Percentiles rank a stretch among this genome's conserved stretches.
Evolutionary conservation across 352 stramenopile genomes (phyloP).

Genomic region (Poterioochromonas sp.): DNA sequence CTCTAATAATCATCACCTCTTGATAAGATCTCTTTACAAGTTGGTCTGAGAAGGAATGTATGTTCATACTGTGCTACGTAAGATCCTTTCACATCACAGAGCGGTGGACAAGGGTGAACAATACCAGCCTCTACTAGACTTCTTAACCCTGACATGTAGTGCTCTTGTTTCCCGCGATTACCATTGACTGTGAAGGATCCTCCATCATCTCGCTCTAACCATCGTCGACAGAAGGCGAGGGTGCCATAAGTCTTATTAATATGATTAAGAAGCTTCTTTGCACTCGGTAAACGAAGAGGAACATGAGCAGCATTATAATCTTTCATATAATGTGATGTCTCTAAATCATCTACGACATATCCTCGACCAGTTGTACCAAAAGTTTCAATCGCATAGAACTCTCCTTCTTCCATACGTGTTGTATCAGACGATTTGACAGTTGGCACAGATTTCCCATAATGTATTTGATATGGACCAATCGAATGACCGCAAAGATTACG

Average conservation of each 20-base stretch:
- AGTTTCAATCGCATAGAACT: constrained; percentile 58
- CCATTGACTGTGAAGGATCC: constrained; percentile 80
- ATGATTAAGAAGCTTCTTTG: constrained; percentile 77
- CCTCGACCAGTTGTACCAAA: constrained; percentile 72
- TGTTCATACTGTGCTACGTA: constrained; percentile 99
- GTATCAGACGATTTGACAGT: constrained; percentile 77
- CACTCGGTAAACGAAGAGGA: constrained; percentile 65
- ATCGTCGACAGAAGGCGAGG: constrained; percentile 92
- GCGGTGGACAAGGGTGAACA: constrained; percentile 85
- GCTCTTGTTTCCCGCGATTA: constrained; percentile 86
- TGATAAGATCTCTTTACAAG: constrained; percentile 94
- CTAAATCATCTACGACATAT: constrained; percentile 61
- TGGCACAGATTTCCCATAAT: constrained; percentile 87
- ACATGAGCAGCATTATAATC: constrained; percentile 87
- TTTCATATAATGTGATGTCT: constrained; percentile 97
- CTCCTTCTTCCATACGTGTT: constrained; percentile 50
- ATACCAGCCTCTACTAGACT: constrained; percentile 94
- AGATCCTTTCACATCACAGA: constrained; percentile 84
- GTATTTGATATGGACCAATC: constrained; percentile 92
- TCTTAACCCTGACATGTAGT: constrained; percentile 93
- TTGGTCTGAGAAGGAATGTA: constrained; percentile 90
- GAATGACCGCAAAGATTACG: constrained; percentile 96
- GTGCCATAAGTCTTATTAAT: constrained; percentile 98
- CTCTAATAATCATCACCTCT: constrained; percentile 96
- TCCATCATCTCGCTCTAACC: constrained; percentile 89